Percentiles rank a stretch among this genome's conserved stretches.
Evolutionary conservation across 2,329 filamentous ascomycete genomes (phyloP).

Genomic region (Diaporthe ampelina): DNA sequence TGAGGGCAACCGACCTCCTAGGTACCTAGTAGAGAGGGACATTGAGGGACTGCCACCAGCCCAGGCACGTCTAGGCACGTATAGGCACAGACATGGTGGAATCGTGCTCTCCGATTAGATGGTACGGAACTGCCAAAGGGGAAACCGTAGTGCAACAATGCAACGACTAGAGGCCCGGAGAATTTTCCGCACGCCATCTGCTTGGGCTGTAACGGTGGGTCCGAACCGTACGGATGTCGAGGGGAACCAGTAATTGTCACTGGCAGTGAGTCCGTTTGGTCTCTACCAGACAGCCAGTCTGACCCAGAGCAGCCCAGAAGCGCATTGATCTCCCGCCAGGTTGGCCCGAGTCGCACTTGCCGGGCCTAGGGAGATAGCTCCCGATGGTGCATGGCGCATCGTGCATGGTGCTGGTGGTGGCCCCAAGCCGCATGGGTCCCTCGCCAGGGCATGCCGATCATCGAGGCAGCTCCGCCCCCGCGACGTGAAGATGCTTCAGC

Average conservation of each 20-base stretch:
- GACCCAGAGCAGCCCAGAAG: background rate
- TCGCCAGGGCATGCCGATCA: conserved; percentile 17
- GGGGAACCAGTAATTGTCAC: background rate
- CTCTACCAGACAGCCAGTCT: background rate
- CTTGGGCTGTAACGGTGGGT: conserved; percentile 19
- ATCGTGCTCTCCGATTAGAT: background rate
- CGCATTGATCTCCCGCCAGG: conserved; percentile 22
- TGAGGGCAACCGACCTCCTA: background rate
- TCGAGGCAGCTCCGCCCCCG: conserved; percentile 22
- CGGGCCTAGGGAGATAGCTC: conserved; percentile 7
- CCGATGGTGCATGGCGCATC: conserved; percentile 7
- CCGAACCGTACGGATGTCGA: background rate
- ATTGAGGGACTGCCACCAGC: background rate
- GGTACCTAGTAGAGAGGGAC: no score
- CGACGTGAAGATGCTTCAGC: conserved; percentile 23
- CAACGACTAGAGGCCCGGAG: conserved; percentile 12
- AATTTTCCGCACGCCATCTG: conserved; percentile 12
- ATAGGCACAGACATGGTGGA: conserved; percentile 1
- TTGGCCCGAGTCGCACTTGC: conserved; percentile 16
- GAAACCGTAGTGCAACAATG: conserved; percentile 24
- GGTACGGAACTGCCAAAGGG: conserved; percentile 21
- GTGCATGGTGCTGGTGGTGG: background rate
- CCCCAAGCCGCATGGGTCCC: conserved; percentile 7
- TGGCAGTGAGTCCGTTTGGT: background rate
- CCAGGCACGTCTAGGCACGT: background rate